These are phyloP conservation scores for Exserohilum turcica DNA, from an alignment of 2,329 filamentous ascomycete species.

Conservation along the genomic window DNA sequence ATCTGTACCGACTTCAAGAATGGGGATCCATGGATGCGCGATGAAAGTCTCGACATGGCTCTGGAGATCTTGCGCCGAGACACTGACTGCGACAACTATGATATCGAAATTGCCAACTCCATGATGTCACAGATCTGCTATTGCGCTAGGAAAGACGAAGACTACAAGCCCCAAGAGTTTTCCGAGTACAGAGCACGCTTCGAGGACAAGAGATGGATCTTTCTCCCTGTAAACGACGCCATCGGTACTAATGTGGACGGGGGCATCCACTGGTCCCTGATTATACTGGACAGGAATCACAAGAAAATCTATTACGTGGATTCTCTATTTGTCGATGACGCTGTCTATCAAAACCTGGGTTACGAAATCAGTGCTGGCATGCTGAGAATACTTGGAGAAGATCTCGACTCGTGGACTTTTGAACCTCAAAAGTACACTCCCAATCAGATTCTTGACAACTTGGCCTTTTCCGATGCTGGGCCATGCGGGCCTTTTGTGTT, in stretches of 20 bases:
- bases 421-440: conserved; percentile 8
- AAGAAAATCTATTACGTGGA: conserved; percentile 25
- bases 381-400: conserved; percentile 18
- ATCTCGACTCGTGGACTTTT: conserved; percentile 3
- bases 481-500: conserved; percentile 30
- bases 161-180: conserved; percentile 8
- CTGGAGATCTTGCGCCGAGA: conserved; percentile 21
- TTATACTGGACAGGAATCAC: conserved; percentile 19
- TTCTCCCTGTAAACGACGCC: conserved; percentile 34
- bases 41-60: conserved; percentile 25
- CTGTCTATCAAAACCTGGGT: not conserved
- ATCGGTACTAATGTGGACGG: conserved; percentile 10
- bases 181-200: conserved; percentile 17
- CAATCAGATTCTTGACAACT: conserved; percentile 20
- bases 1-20: not conserved
- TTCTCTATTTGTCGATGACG: conserved; percentile 6
- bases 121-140: conserved; percentile 19
- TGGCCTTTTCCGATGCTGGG: conserved; percentile 15
- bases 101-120: conserved; percentile 27
- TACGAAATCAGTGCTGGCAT: conserved; percentile 8
- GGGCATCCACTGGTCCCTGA: conserved; percentile 32
- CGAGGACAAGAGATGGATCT: conserved; percentile 27
- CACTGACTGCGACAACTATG: conserved; percentile 7
- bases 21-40: conserved; percentile 21
- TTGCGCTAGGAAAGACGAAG: conserved; percentile 1